These are phyloP conservation scores for Scleroderma citrinum DNA, from an alignment of 768 basidiomycete genomes.

Conservation along the genomic window DNA sequence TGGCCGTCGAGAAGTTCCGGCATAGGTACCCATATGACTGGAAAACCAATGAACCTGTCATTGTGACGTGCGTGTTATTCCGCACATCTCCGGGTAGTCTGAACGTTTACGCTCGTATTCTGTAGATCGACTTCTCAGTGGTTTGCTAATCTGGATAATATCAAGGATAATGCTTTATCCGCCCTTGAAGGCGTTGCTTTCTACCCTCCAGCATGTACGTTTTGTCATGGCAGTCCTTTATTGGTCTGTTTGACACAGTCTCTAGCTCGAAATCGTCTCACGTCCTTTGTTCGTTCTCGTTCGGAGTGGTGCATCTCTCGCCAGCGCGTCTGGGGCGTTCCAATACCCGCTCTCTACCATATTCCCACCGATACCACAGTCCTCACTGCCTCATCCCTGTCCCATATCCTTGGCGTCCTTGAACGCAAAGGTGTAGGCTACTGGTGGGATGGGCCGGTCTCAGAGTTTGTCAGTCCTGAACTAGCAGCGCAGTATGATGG, in stretches of 20 bases:
- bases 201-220: constrained; percentile 68
- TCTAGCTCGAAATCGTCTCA: constrained; percentile 81
- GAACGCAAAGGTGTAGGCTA: constrained; percentile 66
- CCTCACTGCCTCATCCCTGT: constrained; percentile 57
- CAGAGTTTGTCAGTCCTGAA: constrained; percentile 70
- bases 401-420: constrained; percentile 73
- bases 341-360: constrained; percentile 85
- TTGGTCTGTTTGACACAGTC: background rate
- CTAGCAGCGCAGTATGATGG: constrained; percentile 41
- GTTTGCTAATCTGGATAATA: constrained; percentile 88
- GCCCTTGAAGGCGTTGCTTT: constrained; percentile 70
- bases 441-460: constrained; percentile 89
- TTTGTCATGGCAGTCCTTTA: background rate
- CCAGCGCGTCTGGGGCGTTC: constrained; percentile 96
- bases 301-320: constrained; percentile 99
- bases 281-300: constrained; percentile 78
- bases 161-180: constrained; percentile 70
- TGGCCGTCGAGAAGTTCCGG: constrained; percentile 64
- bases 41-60: constrained; percentile 91
- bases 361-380: constrained; percentile 54
- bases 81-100: background rate
- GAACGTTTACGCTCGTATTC: background rate
- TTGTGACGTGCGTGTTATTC: constrained; percentile 60
- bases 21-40: constrained; percentile 97
- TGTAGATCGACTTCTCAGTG: constrained; percentile 89